Conservation (phyloP, 1,139 yeast genomes). For the Sugiyamaella paludigena region DNA sequence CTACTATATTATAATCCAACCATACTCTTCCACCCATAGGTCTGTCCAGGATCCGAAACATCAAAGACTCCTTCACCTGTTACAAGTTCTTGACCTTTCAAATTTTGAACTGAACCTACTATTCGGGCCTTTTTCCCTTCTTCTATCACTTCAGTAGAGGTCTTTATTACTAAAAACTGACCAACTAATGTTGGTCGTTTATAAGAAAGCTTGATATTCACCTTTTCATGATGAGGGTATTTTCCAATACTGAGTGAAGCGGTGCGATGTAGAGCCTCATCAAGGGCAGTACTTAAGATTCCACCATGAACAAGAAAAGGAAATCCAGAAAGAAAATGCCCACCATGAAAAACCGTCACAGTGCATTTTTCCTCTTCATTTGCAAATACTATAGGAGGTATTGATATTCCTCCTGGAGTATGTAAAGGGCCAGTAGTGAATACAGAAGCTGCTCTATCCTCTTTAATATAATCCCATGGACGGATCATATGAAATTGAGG, state of each 20-base stretch:
- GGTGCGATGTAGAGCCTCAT: constrained; percentile 65
- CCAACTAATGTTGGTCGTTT: constrained; percentile 75
- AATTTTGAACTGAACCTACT: constrained; percentile 43
- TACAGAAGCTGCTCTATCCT: constrained; percentile 34
- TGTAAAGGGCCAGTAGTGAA: constrained; percentile 41
- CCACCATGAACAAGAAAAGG: constrained; percentile 93
- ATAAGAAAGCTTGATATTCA: constrained; percentile 56
- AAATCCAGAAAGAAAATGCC: constrained; percentile 77
- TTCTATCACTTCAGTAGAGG: constrained; percentile 42
- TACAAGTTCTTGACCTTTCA: constrained; percentile 43
- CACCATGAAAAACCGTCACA: constrained; percentile 70
- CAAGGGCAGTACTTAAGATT: constrained; percentile 74
- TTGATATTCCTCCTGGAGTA: constrained; percentile 76
- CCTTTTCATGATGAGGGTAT: constrained; percentile 24
- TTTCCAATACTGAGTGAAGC: constrained; percentile 44
- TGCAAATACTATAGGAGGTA: constrained; percentile 69
- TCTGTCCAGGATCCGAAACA: constrained; percentile 8
- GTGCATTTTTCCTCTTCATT: constrained; percentile 54
- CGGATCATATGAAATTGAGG: constrained; percentile 44
- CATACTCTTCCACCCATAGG: constrained; percentile 13
- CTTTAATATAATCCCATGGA: constrained; percentile 57
- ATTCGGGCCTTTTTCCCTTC: constrained; percentile 39
- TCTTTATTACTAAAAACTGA: constrained; percentile 68
- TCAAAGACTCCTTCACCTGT: constrained; percentile 27
- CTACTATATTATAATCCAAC: constrained; percentile 8